A percentile compares a stretch with the other conserved stretches of the same genome.
Conservation (phyloP, 1,139 yeast species). For the Blastobotrys petasosporus region DNA sequence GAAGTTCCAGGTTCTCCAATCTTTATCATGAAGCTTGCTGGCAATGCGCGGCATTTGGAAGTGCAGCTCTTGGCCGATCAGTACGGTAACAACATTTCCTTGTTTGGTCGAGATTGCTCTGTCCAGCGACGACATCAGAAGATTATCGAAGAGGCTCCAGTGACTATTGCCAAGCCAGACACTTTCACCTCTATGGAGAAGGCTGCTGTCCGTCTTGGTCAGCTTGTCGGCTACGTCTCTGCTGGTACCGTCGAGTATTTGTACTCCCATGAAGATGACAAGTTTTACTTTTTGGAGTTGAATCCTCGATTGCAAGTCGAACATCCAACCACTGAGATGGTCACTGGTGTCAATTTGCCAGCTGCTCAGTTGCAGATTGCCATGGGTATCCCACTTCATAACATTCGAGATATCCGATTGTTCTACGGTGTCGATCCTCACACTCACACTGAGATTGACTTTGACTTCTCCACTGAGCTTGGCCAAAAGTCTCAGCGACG, state of each 20-base stretch:
- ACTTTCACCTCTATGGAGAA: slow-evolving; percentile 89
- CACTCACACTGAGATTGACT: slow-evolving; percentile 83
- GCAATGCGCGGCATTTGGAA: slow-evolving; percentile 92
- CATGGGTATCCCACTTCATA: slow-evolving; percentile 97
- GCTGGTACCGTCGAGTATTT: slow-evolving; percentile 98
- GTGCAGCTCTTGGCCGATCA: slow-evolving; percentile 93
- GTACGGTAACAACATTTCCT: slow-evolving; percentile 87
- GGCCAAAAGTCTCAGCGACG: slow-evolving; percentile 76
- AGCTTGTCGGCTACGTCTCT: slow-evolving; percentile 93
- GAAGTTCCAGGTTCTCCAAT: slow-evolving; percentile 97
- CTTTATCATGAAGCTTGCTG: slow-evolving; percentile 90
- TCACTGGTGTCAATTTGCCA: slow-evolving; percentile 93
- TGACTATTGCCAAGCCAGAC: slow-evolving; percentile 79
- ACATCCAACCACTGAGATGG: slow-evolving; percentile 99
- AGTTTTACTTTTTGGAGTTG: slow-evolving; percentile 90
- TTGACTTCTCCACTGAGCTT: slow-evolving; percentile 70
- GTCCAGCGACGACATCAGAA: slow-evolving; percentile 97
- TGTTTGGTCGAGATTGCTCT: slow-evolving; percentile 95
- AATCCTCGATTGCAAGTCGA: slow-evolving; percentile 98
- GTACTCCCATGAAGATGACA: slow-evolving; percentile 88
- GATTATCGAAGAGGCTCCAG: slow-evolving; percentile 95
- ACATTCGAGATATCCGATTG: slow-evolving; percentile 86
- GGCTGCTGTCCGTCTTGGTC: slow-evolving; percentile 95
- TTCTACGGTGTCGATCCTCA: slow-evolving; percentile 96
- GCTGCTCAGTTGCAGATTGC: slow-evolving; percentile 98